phyloP scores from a whole-genome alignment of 257 asterid genomes.

The Solanum commersonii region DNA sequence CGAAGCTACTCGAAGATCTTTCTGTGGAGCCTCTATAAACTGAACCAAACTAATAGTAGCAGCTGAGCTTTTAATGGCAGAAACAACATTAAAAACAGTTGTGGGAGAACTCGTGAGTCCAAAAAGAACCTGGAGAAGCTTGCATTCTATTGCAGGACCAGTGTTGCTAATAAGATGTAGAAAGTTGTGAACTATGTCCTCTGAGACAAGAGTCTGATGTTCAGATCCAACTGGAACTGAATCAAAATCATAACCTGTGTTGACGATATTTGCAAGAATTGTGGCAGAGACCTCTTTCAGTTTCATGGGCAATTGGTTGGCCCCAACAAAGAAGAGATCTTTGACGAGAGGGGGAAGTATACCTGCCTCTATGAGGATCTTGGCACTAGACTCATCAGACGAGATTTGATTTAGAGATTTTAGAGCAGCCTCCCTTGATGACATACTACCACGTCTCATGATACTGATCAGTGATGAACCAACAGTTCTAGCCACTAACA shows the following conservation, averaged over 20 bases:
- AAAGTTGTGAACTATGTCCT: constrained; percentile 65
- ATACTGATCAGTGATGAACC: constrained; percentile 73
- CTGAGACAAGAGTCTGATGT: constrained; percentile 75
- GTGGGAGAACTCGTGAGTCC: constrained; percentile 66
- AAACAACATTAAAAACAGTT: constrained; percentile 58
- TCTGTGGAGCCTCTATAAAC: constrained; percentile 83
- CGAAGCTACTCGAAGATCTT: constrained; percentile 72
- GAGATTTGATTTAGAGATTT: constrained; percentile 84
- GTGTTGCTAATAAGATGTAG: constrained; percentile 88
- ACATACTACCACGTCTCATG: constrained; percentile 44
- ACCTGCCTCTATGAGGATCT: constrained; percentile 73
- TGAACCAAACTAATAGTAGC: constrained; percentile 84
- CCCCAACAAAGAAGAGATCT: constrained; percentile 74
- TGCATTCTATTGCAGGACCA: constrained; percentile 87
- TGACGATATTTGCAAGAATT: constrained; percentile 72
- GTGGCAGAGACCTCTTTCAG: constrained; percentile 88
- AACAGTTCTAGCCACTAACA: constrained; percentile 58
- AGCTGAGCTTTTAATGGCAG: constrained; percentile 80
- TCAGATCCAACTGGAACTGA: constrained; percentile 64
- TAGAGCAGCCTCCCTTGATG: constrained; percentile 78
- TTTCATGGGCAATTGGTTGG: constrained; percentile 56
- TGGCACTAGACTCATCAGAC: constrained; percentile 74
- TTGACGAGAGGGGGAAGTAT: constrained; percentile 90
- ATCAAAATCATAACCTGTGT: constrained; percentile 72
- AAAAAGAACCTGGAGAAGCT: constrained; percentile 85